Evolutionary conservation across 1,284 basidiomycete genomes (phyloP), one percentile per base, ranked within the genome.

Genomic region (Boletus sp.): DNA sequence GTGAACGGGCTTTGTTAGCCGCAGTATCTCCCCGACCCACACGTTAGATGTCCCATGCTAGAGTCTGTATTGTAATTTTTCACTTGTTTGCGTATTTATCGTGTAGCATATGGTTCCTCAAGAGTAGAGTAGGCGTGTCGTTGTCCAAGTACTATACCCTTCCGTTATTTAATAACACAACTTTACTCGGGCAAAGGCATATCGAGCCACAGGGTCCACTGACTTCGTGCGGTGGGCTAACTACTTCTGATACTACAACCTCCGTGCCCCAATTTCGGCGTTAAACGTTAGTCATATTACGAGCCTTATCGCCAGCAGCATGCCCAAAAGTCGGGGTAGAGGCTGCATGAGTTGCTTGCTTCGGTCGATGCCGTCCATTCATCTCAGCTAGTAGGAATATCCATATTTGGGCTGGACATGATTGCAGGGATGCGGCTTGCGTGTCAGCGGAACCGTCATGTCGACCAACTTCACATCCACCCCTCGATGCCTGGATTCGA

Each of bases 401-500:
- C 83, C 87, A 89, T 1, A 85, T 85, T 25, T 77, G 90, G 80
- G 60, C 90, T 80, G 2, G 74, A 75, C 6, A 95, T 82, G 27
- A 96, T 79, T n/a, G 50, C 83, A 82, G 8, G 93, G 94, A 87
- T 95, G 61, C 13, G 38, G 28, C 44, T n/a, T n/a, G n/a, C n/a
- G 38, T 49, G 43, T 52, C 21, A 51, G 44, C 47, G 14, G 27
- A 43, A 51, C 23, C 27, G 33, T 8, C 10, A 11, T 27, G 11
- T 23, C 21, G 43, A 28, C 31, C 30, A 6, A 56, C 63, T n/a
- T n/a, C n/a, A 11, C 46, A 57, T 27, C 57, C 72, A 30, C 58
- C 89, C 91, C 82, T 93, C 94, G 52, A 96, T 94, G 0, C 94
- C 95, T n/a, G n/a, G n/a, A n/a, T n/a, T n/a, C n/a, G n/a, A n/a